Base-by-base conservation (phyloP, 2,329 filamentous ascomycete species). In the Dactylellina parvicollis region DNA sequence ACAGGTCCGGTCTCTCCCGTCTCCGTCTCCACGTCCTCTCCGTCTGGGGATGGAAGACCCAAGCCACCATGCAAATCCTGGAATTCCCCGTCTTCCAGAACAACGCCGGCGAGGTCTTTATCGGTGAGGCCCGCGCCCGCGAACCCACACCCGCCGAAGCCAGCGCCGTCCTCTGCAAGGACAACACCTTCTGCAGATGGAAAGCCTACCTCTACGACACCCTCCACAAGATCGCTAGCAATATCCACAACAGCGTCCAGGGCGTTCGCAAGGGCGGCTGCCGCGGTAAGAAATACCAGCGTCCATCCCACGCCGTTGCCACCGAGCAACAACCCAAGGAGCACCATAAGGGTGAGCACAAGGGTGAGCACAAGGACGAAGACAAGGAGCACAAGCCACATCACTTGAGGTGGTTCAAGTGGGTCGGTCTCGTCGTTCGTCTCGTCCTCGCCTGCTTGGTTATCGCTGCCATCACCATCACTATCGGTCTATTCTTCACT, bases 401-500 rank as follows among this genome's bases (percentile, higher is more conserved):
- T n/a, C 55, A 55, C 20, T 72, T 59, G 67, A 64, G 52, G 18
- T 72, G 67, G 67, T 72, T 60, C 59, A 59, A 72, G 28, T 72
- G 67, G 67, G 59, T 60, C 38, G 59, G 59, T 40, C 46, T 72
- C 44, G 52, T 72, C 28, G 42, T 72, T 60, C 67, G 67, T 34
- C 67, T 72, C 44, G 56, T 72, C 54, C 59, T 72, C 40, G 67
- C 67, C 59, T 72, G 67, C 54, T 46, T 72, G 16, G 60, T 72
- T 59, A 72, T 72, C 30, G 67, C 67, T 38, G 67, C 67, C 28
- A 72, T 72, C 59, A 72, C 67, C 54, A 72, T 72, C 59, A 72
- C 67, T 52, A 65, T 72, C 40, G 67, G 67, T 14, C 46, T 72
- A 34, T 72, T 65, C 67, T 65, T 65, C 54, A 72, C 67, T 16